Conservation (phyloP, 2,329 filamentous ascomycete genomes). For the Hymenotorrendiella dingleyae region DNA sequence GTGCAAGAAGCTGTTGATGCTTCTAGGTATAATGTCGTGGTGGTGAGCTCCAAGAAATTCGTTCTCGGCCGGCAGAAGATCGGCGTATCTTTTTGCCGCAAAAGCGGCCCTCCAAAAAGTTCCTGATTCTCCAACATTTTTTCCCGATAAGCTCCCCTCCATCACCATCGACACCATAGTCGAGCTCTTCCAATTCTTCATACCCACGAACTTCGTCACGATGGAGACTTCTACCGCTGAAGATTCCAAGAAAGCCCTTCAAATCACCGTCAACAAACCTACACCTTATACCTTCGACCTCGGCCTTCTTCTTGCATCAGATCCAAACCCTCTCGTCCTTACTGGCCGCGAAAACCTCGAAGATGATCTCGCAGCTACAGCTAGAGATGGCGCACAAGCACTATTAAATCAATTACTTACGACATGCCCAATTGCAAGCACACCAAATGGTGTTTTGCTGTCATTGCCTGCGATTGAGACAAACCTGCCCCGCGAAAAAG, state of each 20-base stretch:
- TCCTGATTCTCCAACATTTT: conserved; percentile 9
- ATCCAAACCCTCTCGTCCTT: conserved; percentile 73
- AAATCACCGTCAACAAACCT: conserved; percentile 68
- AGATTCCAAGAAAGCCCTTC: conserved; percentile 32
- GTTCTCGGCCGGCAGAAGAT: conserved; percentile 5
- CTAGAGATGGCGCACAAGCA: conserved; percentile 84
- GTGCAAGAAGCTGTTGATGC: conserved; percentile 1
- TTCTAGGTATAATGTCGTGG: background rate
- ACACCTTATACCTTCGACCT: conserved; percentile 92
- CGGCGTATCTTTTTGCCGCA: background rate
- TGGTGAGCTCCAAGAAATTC: too few relatives aligned
- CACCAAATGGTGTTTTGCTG: conserved; percentile 66
- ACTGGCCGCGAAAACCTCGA: conserved; percentile 50
- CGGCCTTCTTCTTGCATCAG: conserved; percentile 76
- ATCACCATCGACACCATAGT: background rate
- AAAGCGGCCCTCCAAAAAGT: conserved; percentile 18
- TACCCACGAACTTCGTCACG: background rate
- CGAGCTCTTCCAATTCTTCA: conserved; percentile 3
- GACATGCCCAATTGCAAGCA: conserved; percentile 73
- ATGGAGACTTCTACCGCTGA: conserved; percentile 4
- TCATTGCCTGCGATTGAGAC: conserved; percentile 67
- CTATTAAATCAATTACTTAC: conserved; percentile 93
- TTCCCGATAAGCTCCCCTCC: conserved; percentile 5
- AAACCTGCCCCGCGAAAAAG: conserved; percentile 79
- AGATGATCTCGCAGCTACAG: conserved; percentile 61